Conservation (phyloP, 345 rosid species). For the Rhodomyrtus tomentosa region DNA sequence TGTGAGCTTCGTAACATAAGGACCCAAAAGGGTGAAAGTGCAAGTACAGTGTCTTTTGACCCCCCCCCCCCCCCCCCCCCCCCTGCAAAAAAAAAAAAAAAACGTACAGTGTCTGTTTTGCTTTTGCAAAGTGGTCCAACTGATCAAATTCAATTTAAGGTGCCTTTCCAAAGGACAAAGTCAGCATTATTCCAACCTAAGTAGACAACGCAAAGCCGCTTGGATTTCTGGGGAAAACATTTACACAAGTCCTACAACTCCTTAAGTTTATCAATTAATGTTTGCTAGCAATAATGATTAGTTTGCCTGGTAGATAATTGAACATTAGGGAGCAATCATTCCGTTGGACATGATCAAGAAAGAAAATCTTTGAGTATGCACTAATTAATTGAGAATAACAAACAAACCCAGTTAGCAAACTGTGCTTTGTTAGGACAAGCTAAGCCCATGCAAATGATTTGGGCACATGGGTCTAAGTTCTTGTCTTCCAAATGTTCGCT, state of each 20-base stretch:
- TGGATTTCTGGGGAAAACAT: not conserved
- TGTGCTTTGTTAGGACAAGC: conserved; percentile 20
- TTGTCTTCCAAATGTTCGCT: conserved; percentile 9
- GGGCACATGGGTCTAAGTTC: conserved; percentile 36
- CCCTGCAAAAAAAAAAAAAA: no score
- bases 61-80: no score
- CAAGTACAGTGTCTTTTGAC: not conserved
- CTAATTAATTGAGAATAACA: not conserved
- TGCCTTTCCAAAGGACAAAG: not conserved
- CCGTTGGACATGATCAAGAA: not conserved
- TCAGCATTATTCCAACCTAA: not conserved
- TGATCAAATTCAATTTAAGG: not conserved
- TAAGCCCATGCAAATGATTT: conserved; percentile 63
- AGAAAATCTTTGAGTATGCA: not conserved
- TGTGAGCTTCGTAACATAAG: not conserved
- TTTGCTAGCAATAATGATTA: not conserved
- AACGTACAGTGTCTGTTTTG: no score
- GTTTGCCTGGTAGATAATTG: not conserved
- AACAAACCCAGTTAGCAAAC: not conserved
- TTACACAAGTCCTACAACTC: not conserved
- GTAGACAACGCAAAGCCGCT: not conserved
- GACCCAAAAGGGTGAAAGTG: not conserved
- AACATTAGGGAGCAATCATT: not conserved
- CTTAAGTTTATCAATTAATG: not conserved
- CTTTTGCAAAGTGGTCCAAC: not conserved